These are phyloP conservation scores for Spiraea crenata DNA, from an alignment of 331 rosid genomes.

Conservation along the genomic window DNA sequence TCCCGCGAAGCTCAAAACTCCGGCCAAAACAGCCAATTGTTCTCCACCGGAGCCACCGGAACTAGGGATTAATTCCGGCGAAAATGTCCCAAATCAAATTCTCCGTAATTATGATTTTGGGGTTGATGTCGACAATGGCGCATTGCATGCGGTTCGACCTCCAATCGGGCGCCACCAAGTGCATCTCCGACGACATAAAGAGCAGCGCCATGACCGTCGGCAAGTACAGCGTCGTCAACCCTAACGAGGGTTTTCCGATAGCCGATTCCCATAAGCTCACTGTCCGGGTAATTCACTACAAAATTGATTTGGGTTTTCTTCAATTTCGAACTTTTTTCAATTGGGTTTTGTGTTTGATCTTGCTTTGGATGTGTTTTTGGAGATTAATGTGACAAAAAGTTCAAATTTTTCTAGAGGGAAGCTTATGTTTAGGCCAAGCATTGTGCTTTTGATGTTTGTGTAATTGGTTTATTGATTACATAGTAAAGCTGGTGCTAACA, in stretches of 20 bases:
- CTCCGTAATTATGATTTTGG: constrained; percentile 9
- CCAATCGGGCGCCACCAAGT: constrained; percentile 57
- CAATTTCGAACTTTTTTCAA: not conserved
- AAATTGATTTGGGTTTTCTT: not conserved
- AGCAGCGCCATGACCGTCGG: constrained; percentile 71
- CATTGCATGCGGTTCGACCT: constrained; percentile 71
- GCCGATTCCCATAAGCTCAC: constrained; percentile 62
- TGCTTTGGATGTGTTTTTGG: not conserved
- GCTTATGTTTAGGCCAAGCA: not conserved
- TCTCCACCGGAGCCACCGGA: not conserved
- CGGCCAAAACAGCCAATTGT: not conserved
- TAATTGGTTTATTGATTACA: not conserved
- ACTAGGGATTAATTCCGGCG: not conserved
- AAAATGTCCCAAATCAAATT: not conserved
- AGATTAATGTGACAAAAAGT: not conserved
- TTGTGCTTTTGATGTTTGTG: not conserved
- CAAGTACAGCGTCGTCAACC: constrained; percentile 56
- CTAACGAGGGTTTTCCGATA: constrained; percentile 44
- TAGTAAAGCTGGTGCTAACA: constrained; percentile 24
- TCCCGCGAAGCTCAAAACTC: constrained; percentile 6
- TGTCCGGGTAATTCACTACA: constrained; percentile 47
- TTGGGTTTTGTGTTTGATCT: not conserved
- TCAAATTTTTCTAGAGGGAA: not conserved
- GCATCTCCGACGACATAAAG: constrained; percentile 79
- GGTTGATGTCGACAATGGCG: constrained; percentile 14